Conservation (phyloP, 2,329 filamentous ascomycete species). For the Cytospora leucostoma region DNA sequence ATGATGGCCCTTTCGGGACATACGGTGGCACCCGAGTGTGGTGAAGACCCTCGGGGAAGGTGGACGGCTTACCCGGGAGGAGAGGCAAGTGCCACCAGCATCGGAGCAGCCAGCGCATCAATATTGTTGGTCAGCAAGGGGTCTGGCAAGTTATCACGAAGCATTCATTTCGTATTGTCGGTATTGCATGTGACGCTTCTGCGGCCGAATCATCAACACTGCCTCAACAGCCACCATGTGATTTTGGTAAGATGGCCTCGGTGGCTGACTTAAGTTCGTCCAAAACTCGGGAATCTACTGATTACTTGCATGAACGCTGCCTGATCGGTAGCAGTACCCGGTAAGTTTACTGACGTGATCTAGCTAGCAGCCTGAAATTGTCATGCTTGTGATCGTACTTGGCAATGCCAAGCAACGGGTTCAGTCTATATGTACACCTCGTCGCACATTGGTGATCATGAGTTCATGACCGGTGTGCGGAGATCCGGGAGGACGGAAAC, state of each 20-base stretch:
- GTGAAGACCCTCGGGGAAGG: too few species aligned
- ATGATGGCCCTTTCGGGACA: background rate
- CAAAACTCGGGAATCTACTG: too few species aligned
- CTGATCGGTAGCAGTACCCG: slow-evolving; percentile 7
- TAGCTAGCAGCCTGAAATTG: background rate
- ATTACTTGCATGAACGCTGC: background rate
- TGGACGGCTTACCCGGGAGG: background rate
- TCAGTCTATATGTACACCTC: background rate
- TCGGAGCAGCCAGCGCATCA: background rate
- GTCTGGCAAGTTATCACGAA: background rate
- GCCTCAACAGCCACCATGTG: background rate
- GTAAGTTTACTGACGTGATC: slow-evolving; percentile 12
- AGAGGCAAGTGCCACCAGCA: background rate
- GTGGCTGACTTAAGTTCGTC: slow-evolving; percentile 3
- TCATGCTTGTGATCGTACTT: slow-evolving; percentile 2
- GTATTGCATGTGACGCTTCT: background rate
- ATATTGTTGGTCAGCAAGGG: background rate
- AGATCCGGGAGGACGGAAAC: background rate
- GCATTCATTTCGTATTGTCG: background rate
- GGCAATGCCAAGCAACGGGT: background rate
- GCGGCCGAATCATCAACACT: background rate
- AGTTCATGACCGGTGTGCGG: background rate
- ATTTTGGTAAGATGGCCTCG: background rate
- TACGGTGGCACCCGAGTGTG: background rate
- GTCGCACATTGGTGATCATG: background rate